phyloP scores from a whole-genome alignment of 169 alveolate species.

The Pseudocohnilembus persalinus region DNA sequence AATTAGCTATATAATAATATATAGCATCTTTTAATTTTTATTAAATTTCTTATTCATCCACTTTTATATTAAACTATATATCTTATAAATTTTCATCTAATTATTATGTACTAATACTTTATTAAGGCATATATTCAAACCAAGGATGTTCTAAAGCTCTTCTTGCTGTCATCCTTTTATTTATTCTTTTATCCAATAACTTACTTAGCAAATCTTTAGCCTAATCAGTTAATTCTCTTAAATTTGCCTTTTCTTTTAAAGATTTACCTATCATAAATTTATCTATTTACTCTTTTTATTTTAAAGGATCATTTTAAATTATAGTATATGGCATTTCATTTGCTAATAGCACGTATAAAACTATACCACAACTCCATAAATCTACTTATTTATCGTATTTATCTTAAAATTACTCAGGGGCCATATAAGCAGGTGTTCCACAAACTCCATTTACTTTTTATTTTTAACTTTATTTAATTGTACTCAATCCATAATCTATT shows the following conservation, averaged over 20 bases:
- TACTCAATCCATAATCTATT: constrained; percentile 27
- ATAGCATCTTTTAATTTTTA: constrained; percentile 20
- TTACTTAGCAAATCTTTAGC: constrained; percentile 17
- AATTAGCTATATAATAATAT: constrained; percentile 10
- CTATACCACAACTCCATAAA: constrained; percentile 35
- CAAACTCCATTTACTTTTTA: constrained; percentile 24
- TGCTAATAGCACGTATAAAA: constrained; percentile 8
- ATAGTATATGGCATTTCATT: constrained; percentile 27
- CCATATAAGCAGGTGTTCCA: constrained; percentile 33
- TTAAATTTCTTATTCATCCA: no score
- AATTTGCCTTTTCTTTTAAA: constrained; percentile 10
- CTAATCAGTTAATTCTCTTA: not conserved
- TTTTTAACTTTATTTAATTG: not conserved
- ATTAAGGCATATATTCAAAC: constrained; percentile 29
- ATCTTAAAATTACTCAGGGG: constrained; percentile 32
- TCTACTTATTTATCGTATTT: constrained; percentile 28
- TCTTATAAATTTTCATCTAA: no score
- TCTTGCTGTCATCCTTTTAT: constrained; percentile 12
- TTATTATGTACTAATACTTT: no score
- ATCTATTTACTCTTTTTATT: constrained; percentile 8
- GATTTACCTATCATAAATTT: not conserved
- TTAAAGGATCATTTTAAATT: no score
- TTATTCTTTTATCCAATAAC: constrained; percentile 16
- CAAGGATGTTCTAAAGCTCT: constrained; percentile 26
- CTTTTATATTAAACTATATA: no score